Base-by-base conservation (phyloP, 352 stramenopile genomes). In the Aphanomyces astaci region DNA sequence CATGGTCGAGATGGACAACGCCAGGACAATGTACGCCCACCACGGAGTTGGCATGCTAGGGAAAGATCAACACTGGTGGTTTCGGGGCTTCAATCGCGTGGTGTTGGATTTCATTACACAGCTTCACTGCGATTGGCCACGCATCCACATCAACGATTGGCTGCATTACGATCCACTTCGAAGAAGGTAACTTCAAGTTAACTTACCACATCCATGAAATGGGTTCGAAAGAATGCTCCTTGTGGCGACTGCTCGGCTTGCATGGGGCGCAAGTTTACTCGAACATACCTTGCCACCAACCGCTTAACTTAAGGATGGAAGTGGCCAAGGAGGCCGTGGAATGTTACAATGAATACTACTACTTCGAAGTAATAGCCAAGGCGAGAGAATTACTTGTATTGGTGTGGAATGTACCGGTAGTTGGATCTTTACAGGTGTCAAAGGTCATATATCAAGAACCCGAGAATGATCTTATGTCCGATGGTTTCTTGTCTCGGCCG, bases 11-110 rank as follows among this genome's bases (percentile, higher is more conserved):
- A 68, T 52, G 4, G 39, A n/a, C 13, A 68, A n/a, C 27, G 48
- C n/a, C 9, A 68, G 62, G 45, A 68, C 22, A 31, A 60, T 3
- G 9, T 59, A 59, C 46, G 62, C 28, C 62, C 62, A 60, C 19
- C 56, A 22, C 3, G 62, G 60, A 22, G 55, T 27, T 30, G 60
- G 11, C 54, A 63, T 55, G 1, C 0, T 1, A 7, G 27, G 48
- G 27, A 55, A 31, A 31, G 1, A 30, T 30, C n/a, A 55, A 55
- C 27, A 15, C 10, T 25, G n/a, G n/a, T 7, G n/a, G 48, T 55
- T 3, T 55, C 27, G 48, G 22, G 27, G 10, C n/a, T n/a, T n/a
- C n/a, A n/a, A n/a, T n/a, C n/a, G n/a, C n/a, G n/a, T n/a, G n/a
- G n/a, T n/a, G n/a, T n/a, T n/a, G n/a, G n/a, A n/a, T n/a, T n/a